phyloP scores from a whole-genome alignment of 345 rosid species.

The Bruguiera gymnorhiza region DNA sequence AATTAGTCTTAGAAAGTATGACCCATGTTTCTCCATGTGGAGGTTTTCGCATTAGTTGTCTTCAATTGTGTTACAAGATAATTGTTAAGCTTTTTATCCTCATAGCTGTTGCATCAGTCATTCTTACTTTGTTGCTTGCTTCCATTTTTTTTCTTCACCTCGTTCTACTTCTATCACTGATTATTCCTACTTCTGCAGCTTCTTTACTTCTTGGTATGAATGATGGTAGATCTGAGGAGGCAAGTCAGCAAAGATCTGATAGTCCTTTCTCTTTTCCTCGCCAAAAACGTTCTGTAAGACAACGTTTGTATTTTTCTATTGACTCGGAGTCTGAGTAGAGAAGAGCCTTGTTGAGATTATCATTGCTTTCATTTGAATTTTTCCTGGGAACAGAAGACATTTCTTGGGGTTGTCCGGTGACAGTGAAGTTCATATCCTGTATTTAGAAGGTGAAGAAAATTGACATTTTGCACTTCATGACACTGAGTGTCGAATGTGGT shows the following conservation, averaged over 20 bases:
- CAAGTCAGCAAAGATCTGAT: slow-evolving; percentile 15
- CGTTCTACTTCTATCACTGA: slow-evolving; percentile 10
- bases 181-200: slow-evolving; percentile 19
- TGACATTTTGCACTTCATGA: slow-evolving; percentile 1
- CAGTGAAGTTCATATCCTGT: background rate
- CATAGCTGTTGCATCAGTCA: background rate
- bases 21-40: too few species aligned
- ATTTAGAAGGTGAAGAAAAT: slow-evolving; percentile 6
- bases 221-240: slow-evolving; percentile 13
- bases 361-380: slow-evolving; percentile 6
- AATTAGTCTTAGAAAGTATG: too few species aligned
- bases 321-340: slow-evolving; percentile 31
- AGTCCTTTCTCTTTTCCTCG: slow-evolving; percentile 40
- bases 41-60: background rate
- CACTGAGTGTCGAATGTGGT: background rate
- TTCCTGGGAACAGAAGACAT: slow-evolving; percentile 12
- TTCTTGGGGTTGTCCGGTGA: slow-evolving; percentile 33
- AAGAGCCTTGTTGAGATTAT: slow-evolving; percentile 1
- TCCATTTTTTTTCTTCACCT: background rate
- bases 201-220: slow-evolving; percentile 14
- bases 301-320: slow-evolving; percentile 11
- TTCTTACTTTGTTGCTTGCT: background rate
- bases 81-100: background rate
- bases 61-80: background rate
- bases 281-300: slow-evolving; percentile 34